Base-by-base conservation (phyloP, 192 early-diverging fungal genomes). In the Coemansia sp. region DNA sequence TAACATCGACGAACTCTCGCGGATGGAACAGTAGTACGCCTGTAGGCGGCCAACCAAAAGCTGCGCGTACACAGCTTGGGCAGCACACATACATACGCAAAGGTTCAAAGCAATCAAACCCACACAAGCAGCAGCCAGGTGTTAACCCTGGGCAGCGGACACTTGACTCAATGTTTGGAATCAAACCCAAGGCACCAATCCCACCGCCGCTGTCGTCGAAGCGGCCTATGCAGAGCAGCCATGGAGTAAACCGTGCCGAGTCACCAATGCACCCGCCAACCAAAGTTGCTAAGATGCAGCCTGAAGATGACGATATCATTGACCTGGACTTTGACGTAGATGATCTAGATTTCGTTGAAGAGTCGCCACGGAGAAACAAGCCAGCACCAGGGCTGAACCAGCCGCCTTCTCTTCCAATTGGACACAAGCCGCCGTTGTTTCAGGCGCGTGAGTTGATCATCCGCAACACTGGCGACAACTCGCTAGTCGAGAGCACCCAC, bases 381-480 rank as follows among this genome's bases (percentile, higher is more conserved):
- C 23, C 31, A 24, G 56, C 56, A 23, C 5, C 38, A 23, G 38
- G 10, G 23, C 21, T 21, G 14, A 52, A 31, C 26, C 37, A 17
- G 14, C 17, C 20, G 24, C 14, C 56, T 3, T 21, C 12, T 14
- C 20, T 21, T 26, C 4, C 56, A 11, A 26, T 34, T 18, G 26
- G 49, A 4, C 61, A 25, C 9, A 37, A 24, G 61, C 38, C 50
- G 26, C 18, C n/a, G 44, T 50, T 48, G 52, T 69, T 72, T 14
- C 66, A 72, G 52, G 50, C 60, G 20, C 53, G 55, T 4, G 70
- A 78, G 40, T 17, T 69, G 38, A 50, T 49, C 8, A n/a, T 68
- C 51, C 61, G 49, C 17, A 66, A 59, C n/a, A 55, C 56, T n/a
- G 76, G 76, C 28, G 76, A 79, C 58, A 79, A 79, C 40, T 37